Percentiles rank a stretch among this genome's conserved stretches.
Conservation (phyloP, 2,329 filamentous ascomycete genomes). For the Fusarium nodosum region DNA sequence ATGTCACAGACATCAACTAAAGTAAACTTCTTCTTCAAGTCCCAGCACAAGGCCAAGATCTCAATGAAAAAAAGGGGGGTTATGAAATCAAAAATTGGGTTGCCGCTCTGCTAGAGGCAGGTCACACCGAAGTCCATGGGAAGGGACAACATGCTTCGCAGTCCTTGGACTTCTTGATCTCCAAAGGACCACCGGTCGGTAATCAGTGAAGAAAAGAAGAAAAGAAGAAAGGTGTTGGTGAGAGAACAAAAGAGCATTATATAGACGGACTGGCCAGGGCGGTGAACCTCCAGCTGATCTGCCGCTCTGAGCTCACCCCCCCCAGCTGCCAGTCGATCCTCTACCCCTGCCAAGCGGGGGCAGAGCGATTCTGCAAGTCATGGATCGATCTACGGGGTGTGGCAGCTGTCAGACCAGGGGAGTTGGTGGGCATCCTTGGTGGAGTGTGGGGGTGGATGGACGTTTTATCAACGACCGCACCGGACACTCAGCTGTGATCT, state of each 20-base stretch:
- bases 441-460: constrained; percentile 15
- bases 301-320: constrained; percentile 4
- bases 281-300: constrained; percentile 35
- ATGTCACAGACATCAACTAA: background rate
- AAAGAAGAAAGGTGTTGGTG: background rate
- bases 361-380: constrained; percentile 1
- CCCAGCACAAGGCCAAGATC: constrained; percentile 27
- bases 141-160: constrained; percentile 23
- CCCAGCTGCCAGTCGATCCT: constrained; percentile 5
- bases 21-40: constrained; percentile 41
- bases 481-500: constrained; percentile 32
- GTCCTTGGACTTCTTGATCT: constrained; percentile 28
- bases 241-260: constrained; percentile 3
- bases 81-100: constrained; percentile 34
- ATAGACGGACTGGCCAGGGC: constrained; percentile 12
- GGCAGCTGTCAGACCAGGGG: constrained; percentile 18
- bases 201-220: constrained; percentile 2
- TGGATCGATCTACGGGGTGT: background rate
- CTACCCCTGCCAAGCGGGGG: background rate
- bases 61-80: constrained; percentile 42
- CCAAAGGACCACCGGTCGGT: constrained; percentile 18
- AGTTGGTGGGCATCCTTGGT: constrained; percentile 3
- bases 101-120: constrained; percentile 14
- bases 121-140: background rate
- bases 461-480: constrained; percentile 4